A percentile compares a stretch with the other conserved stretches of the same genome.
Evolutionary conservation across 306 rosid genomes (phyloP).

Genomic region (Vigna angularis): DNA sequence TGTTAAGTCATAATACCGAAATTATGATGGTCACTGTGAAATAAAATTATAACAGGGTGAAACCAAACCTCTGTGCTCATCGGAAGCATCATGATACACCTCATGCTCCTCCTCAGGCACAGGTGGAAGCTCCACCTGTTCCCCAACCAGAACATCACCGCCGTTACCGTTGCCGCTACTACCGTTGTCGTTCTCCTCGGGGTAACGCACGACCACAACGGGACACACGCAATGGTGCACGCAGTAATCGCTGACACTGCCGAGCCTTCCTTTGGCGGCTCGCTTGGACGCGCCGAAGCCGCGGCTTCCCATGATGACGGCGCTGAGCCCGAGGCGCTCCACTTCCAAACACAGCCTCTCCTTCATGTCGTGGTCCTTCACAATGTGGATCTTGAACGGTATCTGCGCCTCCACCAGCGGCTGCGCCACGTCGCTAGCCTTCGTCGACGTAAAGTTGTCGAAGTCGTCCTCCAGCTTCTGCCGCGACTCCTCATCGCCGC

Average conservation of each 20-base stretch:
- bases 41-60: background rate
- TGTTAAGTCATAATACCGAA: background rate
- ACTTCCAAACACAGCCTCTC: slow-evolving; percentile 94
- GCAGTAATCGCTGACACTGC: slow-evolving; percentile 89
- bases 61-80: slow-evolving; percentile 65
- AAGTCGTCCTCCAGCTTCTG: slow-evolving; percentile 70
- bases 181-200: slow-evolving; percentile 57
- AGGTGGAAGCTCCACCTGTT: slow-evolving; percentile 66
- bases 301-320: slow-evolving; percentile 93
- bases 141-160: slow-evolving; percentile 30
- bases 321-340: slow-evolving; percentile 88
- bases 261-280: slow-evolving; percentile 62
- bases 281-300: slow-evolving; percentile 82
- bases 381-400: slow-evolving; percentile 86
- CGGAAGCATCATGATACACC: slow-evolving; percentile 67
- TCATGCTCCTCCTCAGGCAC: slow-evolving; percentile 87
- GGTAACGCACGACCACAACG: slow-evolving; percentile 81
- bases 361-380: slow-evolving; percentile 94
- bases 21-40: background rate
- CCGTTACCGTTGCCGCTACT: slow-evolving; percentile 18
- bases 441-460: slow-evolving; percentile 73
- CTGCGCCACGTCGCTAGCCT: slow-evolving; percentile 67
- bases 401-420: slow-evolving; percentile 75
- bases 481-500: slow-evolving; percentile 55
- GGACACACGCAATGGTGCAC: slow-evolving; percentile 93